phyloP scores from a whole-genome alignment of 75 land plant species.

The Cupressus sempervirens region DNA sequence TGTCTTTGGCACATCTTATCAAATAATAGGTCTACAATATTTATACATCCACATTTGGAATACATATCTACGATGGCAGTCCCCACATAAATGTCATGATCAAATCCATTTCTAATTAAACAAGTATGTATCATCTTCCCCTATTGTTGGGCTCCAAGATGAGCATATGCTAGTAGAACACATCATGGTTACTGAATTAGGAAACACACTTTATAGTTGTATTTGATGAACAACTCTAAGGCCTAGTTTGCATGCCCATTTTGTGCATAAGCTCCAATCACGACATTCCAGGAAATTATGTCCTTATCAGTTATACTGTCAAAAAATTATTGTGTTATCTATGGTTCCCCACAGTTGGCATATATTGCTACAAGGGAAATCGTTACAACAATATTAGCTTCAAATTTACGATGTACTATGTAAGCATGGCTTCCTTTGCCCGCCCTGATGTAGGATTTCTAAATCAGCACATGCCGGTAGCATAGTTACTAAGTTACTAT shows the following conservation, averaged over 20 bases:
- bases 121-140: conserved; percentile 19
- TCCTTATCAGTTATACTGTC: conserved; percentile 17
- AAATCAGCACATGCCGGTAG: conserved; percentile 25
- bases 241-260: conserved; percentile 16
- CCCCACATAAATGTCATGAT: conserved; percentile 13
- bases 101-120: neutral
- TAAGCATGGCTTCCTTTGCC: conserved; percentile 26
- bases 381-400: conserved; percentile 13
- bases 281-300: conserved; percentile 29
- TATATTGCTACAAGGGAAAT: conserved; percentile 31
- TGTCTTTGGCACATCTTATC: conserved; percentile 4
- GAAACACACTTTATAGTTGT: neutral
- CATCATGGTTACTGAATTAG: conserved; percentile 22
- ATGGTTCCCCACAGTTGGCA: conserved; percentile 9
- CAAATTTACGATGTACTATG: conserved; percentile 18
- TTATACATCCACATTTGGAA: conserved; percentile 31
- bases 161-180: conserved; percentile 23
- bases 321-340: conserved; percentile 20
- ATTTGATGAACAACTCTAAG: too few species aligned
- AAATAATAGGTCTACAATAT: conserved; percentile 13
- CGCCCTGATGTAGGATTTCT: conserved; percentile 17
- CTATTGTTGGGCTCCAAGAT: conserved; percentile 13
- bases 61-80: conserved; percentile 33
- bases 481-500: conserved; percentile 16
- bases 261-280: conserved; percentile 26